Conservation (phyloP, 2,329 filamentous ascomycete genomes). For the Aspergillus hiratsukae region DNA sequence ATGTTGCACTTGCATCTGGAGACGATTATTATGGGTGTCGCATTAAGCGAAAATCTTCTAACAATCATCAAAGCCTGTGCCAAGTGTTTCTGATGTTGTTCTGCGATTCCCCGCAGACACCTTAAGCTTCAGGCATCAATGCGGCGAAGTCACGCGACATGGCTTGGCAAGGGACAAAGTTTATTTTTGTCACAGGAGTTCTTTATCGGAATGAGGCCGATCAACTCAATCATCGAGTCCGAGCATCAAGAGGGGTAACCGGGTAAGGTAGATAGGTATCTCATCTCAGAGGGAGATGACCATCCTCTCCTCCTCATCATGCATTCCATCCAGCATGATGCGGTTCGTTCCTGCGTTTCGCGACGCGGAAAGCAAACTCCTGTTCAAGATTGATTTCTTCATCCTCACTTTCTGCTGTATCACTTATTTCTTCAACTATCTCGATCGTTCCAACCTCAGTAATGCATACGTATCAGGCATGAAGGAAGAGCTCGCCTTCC, state of each 20-base stretch:
- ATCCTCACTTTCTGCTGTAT: slow-evolving; percentile 44
- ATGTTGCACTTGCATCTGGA: neutral
- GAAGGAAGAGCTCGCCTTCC: slow-evolving; percentile 29
- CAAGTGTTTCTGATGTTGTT: neutral
- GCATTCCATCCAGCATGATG: neutral
- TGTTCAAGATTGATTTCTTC: slow-evolving; percentile 50
- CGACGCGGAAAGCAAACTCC: slow-evolving; percentile 37
- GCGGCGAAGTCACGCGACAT: neutral
- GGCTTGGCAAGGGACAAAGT: neutral
- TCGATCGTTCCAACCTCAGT: slow-evolving; percentile 45
- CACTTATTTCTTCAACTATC: slow-evolving; percentile 46
- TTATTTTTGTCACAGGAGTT: neutral
- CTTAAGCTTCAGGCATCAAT: neutral
- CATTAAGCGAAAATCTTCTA: neutral
- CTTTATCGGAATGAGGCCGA: neutral
- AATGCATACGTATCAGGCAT: slow-evolving; percentile 45
- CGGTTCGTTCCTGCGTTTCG: neutral
- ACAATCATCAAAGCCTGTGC: neutral
- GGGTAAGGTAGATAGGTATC: neutral
- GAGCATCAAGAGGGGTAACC: neutral
- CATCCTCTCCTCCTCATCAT: neutral
- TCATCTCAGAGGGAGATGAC: neutral
- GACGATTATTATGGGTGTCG: no score
- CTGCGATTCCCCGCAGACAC: neutral
- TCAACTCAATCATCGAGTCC: neutral